Percentiles rank a stretch among this genome's conserved stretches.
Conservation (phyloP, 768 basidiomycete species). For the Boletus sp. region DNA sequence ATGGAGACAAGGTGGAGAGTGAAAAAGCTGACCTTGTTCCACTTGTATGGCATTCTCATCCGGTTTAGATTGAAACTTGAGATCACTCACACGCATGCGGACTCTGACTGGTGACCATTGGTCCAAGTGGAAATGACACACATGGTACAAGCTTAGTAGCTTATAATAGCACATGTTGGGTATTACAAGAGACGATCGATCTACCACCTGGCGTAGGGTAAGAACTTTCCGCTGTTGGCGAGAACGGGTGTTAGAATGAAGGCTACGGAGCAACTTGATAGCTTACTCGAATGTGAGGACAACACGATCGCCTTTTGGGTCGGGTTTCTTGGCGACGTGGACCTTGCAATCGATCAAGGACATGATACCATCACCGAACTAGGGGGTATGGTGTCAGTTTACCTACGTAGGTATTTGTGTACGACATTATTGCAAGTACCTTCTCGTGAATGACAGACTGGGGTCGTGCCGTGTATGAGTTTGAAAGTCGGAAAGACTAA, state of each 20-base stretch:
- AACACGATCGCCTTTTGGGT: slow-evolving; percentile 79
- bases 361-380: slow-evolving; percentile 89
- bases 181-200: background rate
- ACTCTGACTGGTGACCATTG: background rate
- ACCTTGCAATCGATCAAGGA: slow-evolving; percentile 85
- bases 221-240: slow-evolving; percentile 63
- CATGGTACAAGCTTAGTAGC: background rate
- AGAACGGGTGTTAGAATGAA: slow-evolving; percentile 1
- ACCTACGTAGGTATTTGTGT: background rate
- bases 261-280: background rate
- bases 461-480: slow-evolving; percentile 1
- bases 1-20: background rate
- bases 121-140: slow-evolving; percentile 6
- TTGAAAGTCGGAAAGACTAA: background rate
- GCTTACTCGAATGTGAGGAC: slow-evolving; percentile 77
- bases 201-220: slow-evolving; percentile 71
- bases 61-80: slow-evolving; percentile 15
- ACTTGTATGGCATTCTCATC: background rate
- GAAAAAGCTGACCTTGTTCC: slow-evolving; percentile 4
- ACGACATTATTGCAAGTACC: slow-evolving; percentile 30
- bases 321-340: slow-evolving; percentile 60
- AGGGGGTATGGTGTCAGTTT: background rate
- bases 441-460: slow-evolving; percentile 78
- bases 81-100: background rate
- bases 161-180: background rate